Percentiles rank a stretch among this genome's conserved stretches.
Evolutionary conservation across 805 yeast species (phyloP).

Genomic region (Candida pini): DNA sequence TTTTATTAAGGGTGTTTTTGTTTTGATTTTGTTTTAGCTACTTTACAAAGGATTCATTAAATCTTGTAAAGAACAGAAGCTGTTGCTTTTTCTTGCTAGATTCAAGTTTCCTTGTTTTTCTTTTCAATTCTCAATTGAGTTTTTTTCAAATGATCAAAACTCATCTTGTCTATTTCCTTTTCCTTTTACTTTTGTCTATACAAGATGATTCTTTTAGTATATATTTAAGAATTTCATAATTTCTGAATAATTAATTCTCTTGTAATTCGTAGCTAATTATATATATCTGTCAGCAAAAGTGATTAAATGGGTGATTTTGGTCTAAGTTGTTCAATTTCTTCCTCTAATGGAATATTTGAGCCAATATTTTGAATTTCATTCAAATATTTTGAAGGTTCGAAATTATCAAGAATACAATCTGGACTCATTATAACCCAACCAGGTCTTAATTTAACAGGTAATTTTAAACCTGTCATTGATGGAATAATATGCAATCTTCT

Average conservation of each 20-base stretch:
- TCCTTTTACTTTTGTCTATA: neutral
- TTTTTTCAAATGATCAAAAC: too few species aligned
- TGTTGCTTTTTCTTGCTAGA: neutral
- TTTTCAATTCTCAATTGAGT: slow-evolving; percentile 1
- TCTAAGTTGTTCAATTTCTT: slow-evolving; percentile 72
- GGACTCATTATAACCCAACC: slow-evolving; percentile 94
- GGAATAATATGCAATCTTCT: slow-evolving; percentile 85
- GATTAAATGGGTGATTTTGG: slow-evolving; percentile 67
- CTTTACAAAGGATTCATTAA: neutral
- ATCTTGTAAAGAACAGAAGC: neutral
- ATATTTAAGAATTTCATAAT: neutral
- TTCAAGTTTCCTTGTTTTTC: neutral
- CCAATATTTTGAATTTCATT: slow-evolving; percentile 40
- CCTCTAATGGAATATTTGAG: slow-evolving; percentile 56
- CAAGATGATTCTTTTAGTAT: neutral
- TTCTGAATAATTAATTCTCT: neutral
- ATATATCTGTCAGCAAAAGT: neutral
- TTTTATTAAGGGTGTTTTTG: too few species aligned
- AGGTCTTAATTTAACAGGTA: slow-evolving; percentile 59
- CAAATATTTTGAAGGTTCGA: slow-evolving; percentile 43
- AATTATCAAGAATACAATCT: slow-evolving; percentile 71
- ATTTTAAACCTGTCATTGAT: slow-evolving; percentile 56
- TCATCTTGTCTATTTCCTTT: neutral
- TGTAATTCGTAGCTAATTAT: neutral
- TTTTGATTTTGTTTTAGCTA: too few species aligned